Base-by-base conservation (phyloP, 306 rosid species). In the Calophaca sinica region DNA sequence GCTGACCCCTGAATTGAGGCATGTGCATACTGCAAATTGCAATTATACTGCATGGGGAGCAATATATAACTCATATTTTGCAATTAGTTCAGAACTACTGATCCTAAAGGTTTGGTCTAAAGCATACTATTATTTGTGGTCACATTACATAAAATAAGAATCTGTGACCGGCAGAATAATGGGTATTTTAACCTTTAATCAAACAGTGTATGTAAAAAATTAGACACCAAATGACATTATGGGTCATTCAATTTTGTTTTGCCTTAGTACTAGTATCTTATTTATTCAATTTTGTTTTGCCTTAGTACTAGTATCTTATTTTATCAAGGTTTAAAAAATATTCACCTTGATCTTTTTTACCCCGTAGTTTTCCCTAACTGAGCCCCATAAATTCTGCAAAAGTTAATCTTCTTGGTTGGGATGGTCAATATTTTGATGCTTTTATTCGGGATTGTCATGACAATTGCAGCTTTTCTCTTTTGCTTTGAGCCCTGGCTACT, bases 141-240 rank as follows among this genome's bases (percentile, higher is more conserved):
- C 61, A 77, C 68, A 33, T 13, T 54, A 58, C 26, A 74, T 67
- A 62, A 53, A 48, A 68, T 62, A 7, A 62, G 48, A 81, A 79
- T 74, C 80, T 77, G 81, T 79, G 83, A 89, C 77, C 31, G 78
- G 44, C 57, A 74, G 64, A 83, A 76, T 79, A 48, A 85, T 68
- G 67, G 68, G 68, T 48, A 44, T 72, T 72, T 85, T 81, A 84
- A 76, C 83, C 64, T 72, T 60, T 61, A 63, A 62, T 76, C 76
- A 35, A 66, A 72, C 39, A 52, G 78, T 70, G 10, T 70, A 41
- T 9, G 38, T 67, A 58, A 68, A 69, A 41, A 75, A 60, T 50
- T 46, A 53, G 83, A 72, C 83, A 71, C 52, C 73, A 68, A 80
- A 51, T 80, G 70, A 77, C 79, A 74, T 55, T 84, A 77, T 77